A percentile compares a stretch with the other conserved stretches of the same genome.
Conservation (phyloP, 2,329 filamentous ascomycete genomes). For the Clonostachys rosea region DNA sequence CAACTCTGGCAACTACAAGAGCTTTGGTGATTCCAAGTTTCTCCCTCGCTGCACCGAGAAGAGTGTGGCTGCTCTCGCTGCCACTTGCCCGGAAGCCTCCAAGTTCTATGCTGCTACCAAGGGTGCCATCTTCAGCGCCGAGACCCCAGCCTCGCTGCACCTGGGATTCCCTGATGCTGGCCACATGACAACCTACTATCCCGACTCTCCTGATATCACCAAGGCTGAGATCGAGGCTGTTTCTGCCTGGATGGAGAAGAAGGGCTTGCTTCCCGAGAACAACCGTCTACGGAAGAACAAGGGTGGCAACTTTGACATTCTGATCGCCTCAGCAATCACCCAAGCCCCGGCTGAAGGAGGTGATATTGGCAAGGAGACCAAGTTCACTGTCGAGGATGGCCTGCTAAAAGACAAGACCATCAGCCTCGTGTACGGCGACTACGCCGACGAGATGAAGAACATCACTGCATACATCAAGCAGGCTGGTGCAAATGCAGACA, state of each 20-base stretch:
- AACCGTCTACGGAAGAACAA: constrained; percentile 66
- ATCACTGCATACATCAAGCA: constrained; percentile 64
- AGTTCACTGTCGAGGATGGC: constrained; percentile 56
- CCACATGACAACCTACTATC: constrained; percentile 80
- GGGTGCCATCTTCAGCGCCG: constrained; percentile 67
- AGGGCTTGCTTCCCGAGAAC: constrained; percentile 70
- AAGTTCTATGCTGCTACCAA: constrained; percentile 63
- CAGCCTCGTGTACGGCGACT: constrained; percentile 70
- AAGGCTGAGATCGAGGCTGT: constrained; percentile 70
- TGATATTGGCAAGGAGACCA: constrained; percentile 63
- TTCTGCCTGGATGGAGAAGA: constrained; percentile 68
- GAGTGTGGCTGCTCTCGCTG: constrained; percentile 60
- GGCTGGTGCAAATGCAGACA: constrained; percentile 65
- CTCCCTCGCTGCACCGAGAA: constrained; percentile 65
- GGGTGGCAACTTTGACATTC: constrained; percentile 62
- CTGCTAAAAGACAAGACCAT: constrained; percentile 62
- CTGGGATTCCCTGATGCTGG: constrained; percentile 71
- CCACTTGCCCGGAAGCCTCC: constrained; percentile 54
- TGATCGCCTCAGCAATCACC: constrained; percentile 66
- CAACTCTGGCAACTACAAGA: constrained; percentile 82
- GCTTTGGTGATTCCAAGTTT: constrained; percentile 82
- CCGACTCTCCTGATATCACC: constrained; percentile 68
- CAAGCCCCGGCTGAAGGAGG: constrained; percentile 57
- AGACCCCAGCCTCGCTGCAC: constrained; percentile 63
- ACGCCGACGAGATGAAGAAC: constrained; percentile 65